These are phyloP conservation scores for Endoconidiophora polonica DNA, from an alignment of 2,329 filamentous ascomycete genomes.

Conservation along the genomic window DNA sequence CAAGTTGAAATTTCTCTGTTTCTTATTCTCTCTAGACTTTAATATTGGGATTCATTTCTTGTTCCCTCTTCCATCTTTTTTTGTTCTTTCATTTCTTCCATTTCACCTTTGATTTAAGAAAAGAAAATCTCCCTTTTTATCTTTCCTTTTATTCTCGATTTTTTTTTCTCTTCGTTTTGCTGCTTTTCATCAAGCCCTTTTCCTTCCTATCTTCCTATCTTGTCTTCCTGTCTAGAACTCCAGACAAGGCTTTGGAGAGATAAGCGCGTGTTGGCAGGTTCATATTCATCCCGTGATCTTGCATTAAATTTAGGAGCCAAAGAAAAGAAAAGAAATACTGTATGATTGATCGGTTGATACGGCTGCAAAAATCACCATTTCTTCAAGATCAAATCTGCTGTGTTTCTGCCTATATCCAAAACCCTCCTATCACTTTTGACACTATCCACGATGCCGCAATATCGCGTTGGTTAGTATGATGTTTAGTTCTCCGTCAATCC, in stretches of 20 bases:
- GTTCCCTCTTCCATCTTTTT: too few relatives aligned
- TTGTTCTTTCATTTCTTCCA: background rate
- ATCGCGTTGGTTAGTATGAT: conserved; percentile 26
- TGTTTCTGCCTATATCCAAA: background rate
- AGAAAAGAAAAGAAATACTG: background rate
- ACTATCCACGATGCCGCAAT: conserved; percentile 24
- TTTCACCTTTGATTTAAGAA: background rate
- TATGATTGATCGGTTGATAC: too few relatives aligned
- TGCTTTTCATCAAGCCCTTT: background rate
- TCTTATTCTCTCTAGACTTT: too few relatives aligned
- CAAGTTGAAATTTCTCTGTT: background rate
- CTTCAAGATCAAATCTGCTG: background rate
- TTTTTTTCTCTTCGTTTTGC: background rate
- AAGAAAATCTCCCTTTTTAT: background rate
- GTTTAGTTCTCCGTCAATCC: background rate
- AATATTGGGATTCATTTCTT: too few relatives aligned
- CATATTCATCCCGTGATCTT: conserved; percentile 1
- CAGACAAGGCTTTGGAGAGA: too few relatives aligned
- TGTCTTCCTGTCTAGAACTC: background rate
- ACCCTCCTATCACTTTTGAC: too few relatives aligned
- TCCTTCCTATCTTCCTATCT: background rate
- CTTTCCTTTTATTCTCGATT: background rate
- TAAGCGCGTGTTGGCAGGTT: background rate
- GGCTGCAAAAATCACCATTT: background rate
- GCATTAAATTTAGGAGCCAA: background rate